A percentile compares a stretch with the other conserved stretches of the same genome.
Evolutionary conservation across 371 early-diverging fungal species (phyloP).

Genomic region (Mucor racemosus): DNA sequence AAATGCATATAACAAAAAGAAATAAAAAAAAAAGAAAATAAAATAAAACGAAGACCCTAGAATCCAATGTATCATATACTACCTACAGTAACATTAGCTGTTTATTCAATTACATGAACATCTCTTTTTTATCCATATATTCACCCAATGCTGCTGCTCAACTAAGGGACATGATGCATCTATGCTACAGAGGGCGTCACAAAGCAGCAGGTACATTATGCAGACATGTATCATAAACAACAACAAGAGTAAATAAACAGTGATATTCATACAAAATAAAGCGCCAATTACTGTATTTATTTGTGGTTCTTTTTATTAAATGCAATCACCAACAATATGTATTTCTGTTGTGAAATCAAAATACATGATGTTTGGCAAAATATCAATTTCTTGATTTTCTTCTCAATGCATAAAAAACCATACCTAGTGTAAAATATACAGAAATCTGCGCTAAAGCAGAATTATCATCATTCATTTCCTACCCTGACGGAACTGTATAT

Average conservation of each 20-base stretch:
- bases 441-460: no score
- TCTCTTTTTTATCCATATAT: neutral
- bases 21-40: neutral
- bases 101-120: neutral
- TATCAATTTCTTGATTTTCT: neutral
- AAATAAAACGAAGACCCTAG: neutral
- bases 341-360: no score
- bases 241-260: neutral
- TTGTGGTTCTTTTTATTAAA: neutral
- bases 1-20: neutral
- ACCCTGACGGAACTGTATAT: no score
- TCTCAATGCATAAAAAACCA: neutral
- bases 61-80: neutral
- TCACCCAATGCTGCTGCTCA: neutral
- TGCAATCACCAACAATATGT: no score
- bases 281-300: neutral
- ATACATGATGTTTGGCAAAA: neutral
- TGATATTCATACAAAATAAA: no score
- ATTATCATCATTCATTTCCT: no score
- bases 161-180: slow-evolving; percentile 6
- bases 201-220: slow-evolving; percentile 2
- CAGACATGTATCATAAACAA: neutral
- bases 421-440: no score
- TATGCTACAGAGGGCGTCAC: neutral
- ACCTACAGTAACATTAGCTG: neutral